Conservation (phyloP, 1,139 yeast species). For the Zygotorulaspora mrakii region DNA sequence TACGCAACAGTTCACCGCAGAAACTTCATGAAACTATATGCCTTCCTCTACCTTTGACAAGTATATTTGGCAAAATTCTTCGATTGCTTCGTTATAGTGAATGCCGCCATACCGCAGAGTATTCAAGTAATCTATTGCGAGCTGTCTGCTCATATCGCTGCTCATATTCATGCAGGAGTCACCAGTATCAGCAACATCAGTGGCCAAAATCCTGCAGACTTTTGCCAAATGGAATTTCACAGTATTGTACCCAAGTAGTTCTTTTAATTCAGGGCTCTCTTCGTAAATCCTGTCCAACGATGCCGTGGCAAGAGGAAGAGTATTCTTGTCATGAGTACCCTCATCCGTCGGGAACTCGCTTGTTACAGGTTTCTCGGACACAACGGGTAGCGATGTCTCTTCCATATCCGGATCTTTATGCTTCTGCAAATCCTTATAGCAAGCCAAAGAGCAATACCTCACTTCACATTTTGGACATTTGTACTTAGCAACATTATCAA, state of each 20-base stretch:
- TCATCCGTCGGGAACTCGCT: neutral
- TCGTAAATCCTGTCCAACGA: conserved; percentile 22
- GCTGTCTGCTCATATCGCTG: conserved; percentile 28
- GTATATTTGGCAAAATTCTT: conserved; percentile 34
- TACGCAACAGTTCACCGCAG: no score
- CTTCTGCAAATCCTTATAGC: conserved; percentile 47
- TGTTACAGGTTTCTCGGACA: neutral
- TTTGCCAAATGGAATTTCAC: conserved; percentile 36
- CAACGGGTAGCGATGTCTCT: conserved; percentile 2
- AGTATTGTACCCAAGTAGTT: conserved; percentile 34
- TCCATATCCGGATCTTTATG: conserved; percentile 39
- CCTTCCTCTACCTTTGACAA: conserved; percentile 7
- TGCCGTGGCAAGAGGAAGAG: conserved; percentile 10
- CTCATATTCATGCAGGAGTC: conserved; percentile 20
- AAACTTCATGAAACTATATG: no score
- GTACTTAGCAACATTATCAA: conserved; percentile 45
- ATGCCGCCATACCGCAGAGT: conserved; percentile 36
- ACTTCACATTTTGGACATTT: conserved; percentile 58
- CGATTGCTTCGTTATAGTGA: conserved; percentile 37
- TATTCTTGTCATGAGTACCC: neutral
- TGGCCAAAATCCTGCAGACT: conserved; percentile 30
- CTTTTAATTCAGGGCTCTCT: conserved; percentile 25
- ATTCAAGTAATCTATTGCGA: conserved; percentile 36
- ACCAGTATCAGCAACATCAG: conserved; percentile 20
- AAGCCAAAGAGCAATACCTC: conserved; percentile 51